phyloP scores from a whole-genome alignment of 1,139 yeast species.

The Magnusiomyces tetraspermus region DNA sequence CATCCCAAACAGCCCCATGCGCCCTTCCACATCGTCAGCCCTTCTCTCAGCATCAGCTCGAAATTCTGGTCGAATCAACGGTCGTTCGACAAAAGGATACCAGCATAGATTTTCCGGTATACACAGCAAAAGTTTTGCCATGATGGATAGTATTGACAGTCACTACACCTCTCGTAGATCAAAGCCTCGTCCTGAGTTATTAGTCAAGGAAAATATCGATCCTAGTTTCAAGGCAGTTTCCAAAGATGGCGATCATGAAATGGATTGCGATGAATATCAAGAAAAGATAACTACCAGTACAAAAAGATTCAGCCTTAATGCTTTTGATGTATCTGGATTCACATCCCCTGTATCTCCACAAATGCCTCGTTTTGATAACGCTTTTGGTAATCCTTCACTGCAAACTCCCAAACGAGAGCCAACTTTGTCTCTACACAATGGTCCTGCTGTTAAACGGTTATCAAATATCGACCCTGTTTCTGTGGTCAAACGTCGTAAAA shows the following conservation, averaged over 20 bases:
- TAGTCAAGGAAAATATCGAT: background rate
- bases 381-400: too few species aligned
- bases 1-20: background rate
- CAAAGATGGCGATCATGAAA: background rate
- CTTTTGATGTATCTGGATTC: too few species aligned
- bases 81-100: background rate
- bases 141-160: background rate
- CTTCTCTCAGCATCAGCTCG: background rate
- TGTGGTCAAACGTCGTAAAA: too few species aligned
- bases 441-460: too few species aligned
- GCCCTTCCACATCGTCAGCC: background rate
- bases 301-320: too few species aligned
- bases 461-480: too few species aligned
- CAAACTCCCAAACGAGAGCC: too few species aligned
- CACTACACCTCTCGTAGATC: background rate
- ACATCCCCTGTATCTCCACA: too few species aligned
- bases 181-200: background rate
- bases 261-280: too few species aligned
- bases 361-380: too few species aligned
- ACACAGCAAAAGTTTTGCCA: background rate
- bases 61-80: background rate
- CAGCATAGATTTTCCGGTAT: background rate
- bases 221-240: background rate
- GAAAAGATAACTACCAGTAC: too few species aligned
- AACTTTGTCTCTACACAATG: too few species aligned